Percentiles rank a stretch among this genome's conserved stretches.
phyloP scores from a whole-genome alignment of 163 green algal species.

The Chloromonas sp. region DNA sequence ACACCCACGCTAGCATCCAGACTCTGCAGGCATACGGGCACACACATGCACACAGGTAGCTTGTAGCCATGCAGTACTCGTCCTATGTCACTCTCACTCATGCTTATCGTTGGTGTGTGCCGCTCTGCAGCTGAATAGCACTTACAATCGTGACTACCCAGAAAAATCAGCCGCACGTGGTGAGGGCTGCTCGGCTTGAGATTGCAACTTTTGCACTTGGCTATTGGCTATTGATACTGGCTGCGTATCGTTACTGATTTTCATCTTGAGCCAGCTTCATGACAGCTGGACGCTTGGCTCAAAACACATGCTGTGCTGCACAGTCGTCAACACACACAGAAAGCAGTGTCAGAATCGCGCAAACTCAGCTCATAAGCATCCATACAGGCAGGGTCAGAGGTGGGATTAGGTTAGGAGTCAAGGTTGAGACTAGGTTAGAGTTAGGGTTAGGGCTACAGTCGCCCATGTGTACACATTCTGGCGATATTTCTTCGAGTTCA shows the following conservation, averaged over 20 bases:
- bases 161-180: neutral
- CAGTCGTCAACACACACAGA: no score
- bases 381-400: no score
- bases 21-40: neutral
- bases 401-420: no score
- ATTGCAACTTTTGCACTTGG: neutral
- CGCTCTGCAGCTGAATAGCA: conserved; percentile 1
- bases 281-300: neutral
- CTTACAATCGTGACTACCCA: conserved; percentile 1
- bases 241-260: neutral
- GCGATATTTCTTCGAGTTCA: no score
- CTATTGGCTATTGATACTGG: neutral
- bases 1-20: neutral
- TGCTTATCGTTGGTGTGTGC: no score
- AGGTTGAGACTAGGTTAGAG: no score
- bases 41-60: neutral
- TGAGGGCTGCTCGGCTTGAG: neutral
- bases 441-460: no score
- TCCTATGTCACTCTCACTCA: neutral
- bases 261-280: neutral
- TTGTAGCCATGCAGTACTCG: neutral
- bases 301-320: no score
- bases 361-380: no score
- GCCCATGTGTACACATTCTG: no score
- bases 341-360: no score